These are phyloP conservation scores for Talaromyces sp. DNA, from an alignment of 2,329 filamentous ascomycete species.

Conservation along the genomic window DNA sequence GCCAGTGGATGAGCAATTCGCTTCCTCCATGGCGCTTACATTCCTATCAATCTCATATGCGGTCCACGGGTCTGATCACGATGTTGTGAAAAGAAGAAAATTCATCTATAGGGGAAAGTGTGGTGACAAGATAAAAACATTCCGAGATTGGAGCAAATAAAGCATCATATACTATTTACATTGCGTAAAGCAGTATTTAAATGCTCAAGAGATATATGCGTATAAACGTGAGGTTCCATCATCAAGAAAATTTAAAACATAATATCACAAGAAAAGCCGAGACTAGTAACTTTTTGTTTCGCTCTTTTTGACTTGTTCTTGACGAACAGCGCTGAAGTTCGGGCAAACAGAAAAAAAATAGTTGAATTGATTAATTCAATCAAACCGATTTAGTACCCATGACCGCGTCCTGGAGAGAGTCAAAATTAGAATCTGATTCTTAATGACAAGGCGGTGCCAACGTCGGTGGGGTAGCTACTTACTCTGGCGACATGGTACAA, in stretches of 20 bases:
- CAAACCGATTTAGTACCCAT: not conserved
- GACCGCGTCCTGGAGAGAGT: not conserved
- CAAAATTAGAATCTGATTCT: not conserved
- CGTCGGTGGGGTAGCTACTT: constrained; percentile 26
- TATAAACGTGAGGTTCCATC: too few relatives aligned
- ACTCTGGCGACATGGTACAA: constrained; percentile 68
- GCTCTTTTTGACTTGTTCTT: not conserved
- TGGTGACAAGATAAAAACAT: too few relatives aligned
- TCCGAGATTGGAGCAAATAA: not conserved
- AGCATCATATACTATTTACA: not conserved
- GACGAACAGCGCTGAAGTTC: not conserved
- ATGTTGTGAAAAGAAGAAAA: too few relatives aligned
- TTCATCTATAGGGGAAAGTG: too few relatives aligned
- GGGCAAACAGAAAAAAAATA: not conserved
- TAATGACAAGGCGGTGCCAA: not conserved
- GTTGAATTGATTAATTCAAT: not conserved
- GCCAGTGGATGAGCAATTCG: too few relatives aligned
- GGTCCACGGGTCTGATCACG: too few relatives aligned
- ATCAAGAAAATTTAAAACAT: not conserved
- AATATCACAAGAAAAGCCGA: not conserved
- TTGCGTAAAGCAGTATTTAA: too few relatives aligned
- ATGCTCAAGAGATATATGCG: too few relatives aligned
- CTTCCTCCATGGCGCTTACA: too few relatives aligned
- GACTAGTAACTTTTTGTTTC: not conserved
- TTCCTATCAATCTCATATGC: too few relatives aligned